Evolutionary conservation across 768 basidiomycete species (phyloP).

Genomic region (Mycena sanguinolenta): DNA sequence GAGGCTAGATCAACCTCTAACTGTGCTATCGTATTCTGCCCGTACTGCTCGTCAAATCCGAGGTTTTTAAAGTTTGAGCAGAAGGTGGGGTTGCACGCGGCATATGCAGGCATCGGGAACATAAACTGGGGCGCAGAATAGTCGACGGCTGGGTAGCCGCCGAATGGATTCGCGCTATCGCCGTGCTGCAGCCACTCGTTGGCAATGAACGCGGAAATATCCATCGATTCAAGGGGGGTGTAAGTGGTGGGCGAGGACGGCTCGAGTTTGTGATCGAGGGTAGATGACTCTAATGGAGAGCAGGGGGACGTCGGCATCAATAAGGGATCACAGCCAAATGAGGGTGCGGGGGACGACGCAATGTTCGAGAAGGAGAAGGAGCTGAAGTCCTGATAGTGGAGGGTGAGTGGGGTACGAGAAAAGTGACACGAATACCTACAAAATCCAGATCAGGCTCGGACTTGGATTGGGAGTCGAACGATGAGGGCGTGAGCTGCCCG

Average conservation of each 20-base stretch:
- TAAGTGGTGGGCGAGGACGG: conserved; percentile 24
- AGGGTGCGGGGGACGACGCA: conserved; percentile 45
- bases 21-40: conserved; percentile 30
- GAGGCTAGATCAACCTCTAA: conserved; percentile 35
- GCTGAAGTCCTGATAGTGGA: conserved; percentile 54
- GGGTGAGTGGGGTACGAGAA: conserved; percentile 2
- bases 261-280: conserved; percentile 26
- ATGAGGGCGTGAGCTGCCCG: conserved; percentile 47
- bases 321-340: conserved; percentile 47
- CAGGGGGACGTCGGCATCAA: conserved; percentile 30
- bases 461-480: conserved; percentile 52
- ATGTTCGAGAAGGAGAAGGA: conserved; percentile 61
- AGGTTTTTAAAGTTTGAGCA: conserved; percentile 35
- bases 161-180: conserved; percentile 23
- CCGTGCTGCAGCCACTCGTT: conserved; percentile 36
- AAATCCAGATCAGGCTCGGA: conserved; percentile 56
- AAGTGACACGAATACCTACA: conserved; percentile 53
- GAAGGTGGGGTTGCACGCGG: conserved; percentile 5
- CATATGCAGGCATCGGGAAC: conserved; percentile 11
- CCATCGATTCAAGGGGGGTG: conserved; percentile 30
- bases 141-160: conserved; percentile 27
- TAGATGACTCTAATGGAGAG: conserved; percentile 21
- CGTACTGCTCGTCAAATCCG: conserved; percentile 16
- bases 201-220: conserved; percentile 38
- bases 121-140: conserved; percentile 21